phyloP scores from a whole-genome alignment of 2,329 filamentous ascomycete genomes.

The Fusarium algeriense region DNA sequence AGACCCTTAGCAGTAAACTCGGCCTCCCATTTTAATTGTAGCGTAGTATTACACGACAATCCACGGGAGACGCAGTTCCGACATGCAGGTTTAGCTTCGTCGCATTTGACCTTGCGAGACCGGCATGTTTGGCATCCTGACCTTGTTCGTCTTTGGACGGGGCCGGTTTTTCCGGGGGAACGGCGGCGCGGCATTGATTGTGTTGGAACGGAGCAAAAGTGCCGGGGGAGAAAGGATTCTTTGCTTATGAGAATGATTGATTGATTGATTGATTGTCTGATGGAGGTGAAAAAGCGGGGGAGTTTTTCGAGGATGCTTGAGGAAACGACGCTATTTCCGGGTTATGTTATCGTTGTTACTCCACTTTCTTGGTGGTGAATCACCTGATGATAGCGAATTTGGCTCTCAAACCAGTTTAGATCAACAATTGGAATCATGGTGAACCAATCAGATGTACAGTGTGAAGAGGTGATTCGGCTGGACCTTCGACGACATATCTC shows the following conservation, averaged over 20 bases:
- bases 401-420: not conserved
- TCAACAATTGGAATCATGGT: not conserved
- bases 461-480: slow-evolving; percentile 21
- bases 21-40: slow-evolving; percentile 48
- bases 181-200: slow-evolving; percentile 36
- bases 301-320: not conserved
- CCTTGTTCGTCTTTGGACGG: slow-evolving; percentile 34
- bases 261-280: not conserved
- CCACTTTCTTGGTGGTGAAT: slow-evolving; percentile 9
- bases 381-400: slow-evolving; percentile 22
- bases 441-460: slow-evolving; percentile 1
- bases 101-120: slow-evolving; percentile 43
- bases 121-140: slow-evolving; percentile 44
- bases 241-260: slow-evolving; percentile 7
- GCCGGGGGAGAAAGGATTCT: not conserved
- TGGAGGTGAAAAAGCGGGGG: slow-evolving; percentile 33
- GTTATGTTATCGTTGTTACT: not conserved
- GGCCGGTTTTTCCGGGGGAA: slow-evolving; percentile 23
- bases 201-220: not conserved
- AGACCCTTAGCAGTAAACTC: slow-evolving; percentile 45
- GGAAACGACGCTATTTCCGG: slow-evolving; percentile 6
- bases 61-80: slow-evolving; percentile 35
- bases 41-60: slow-evolving; percentile 18
- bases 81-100: slow-evolving; percentile 40
- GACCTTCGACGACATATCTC: slow-evolving; percentile 24